These are phyloP conservation scores for Dunaliella sp. DNA, from an alignment of 139 green algal species.

Conservation along the genomic window DNA sequence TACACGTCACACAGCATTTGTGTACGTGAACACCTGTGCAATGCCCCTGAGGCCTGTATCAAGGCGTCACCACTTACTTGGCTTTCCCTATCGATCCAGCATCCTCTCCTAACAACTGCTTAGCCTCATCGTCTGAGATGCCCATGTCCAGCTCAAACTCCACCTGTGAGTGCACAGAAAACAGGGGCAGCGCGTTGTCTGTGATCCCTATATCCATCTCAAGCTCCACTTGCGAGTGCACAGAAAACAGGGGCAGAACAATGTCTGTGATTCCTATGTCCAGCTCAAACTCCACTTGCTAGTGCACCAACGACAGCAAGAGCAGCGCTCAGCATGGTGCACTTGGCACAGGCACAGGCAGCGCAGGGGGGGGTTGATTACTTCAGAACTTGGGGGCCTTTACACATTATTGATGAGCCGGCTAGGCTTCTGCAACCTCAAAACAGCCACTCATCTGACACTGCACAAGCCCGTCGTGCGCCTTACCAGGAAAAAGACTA, in stretches of 20 bases:
- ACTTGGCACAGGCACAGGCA: too few relatives aligned
- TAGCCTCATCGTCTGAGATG: constrained; percentile 57
- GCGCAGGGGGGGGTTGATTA: too few relatives aligned
- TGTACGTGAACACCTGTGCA: too few relatives aligned
- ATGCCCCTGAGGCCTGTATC: too few relatives aligned
- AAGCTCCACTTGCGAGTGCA: constrained; percentile 60
- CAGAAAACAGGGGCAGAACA: not conserved
- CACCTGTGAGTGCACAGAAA: constrained; percentile 23
- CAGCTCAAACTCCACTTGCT: constrained; percentile 71
- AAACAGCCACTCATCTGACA: too few relatives aligned
- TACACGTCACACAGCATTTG: too few relatives aligned
- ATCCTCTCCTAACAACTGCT: constrained; percentile 41
- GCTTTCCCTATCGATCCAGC: constrained; percentile 12
- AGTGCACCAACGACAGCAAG: not conserved
- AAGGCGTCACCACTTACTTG: constrained; percentile 13
- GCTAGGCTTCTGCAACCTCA: too few relatives aligned
- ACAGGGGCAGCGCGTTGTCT: constrained; percentile 21
- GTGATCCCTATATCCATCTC: constrained; percentile 63
- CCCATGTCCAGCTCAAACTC: constrained; percentile 72
- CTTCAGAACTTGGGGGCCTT: too few relatives aligned
- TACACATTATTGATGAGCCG: too few relatives aligned
- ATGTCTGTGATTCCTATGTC: constrained; percentile 58
- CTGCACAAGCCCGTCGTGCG: too few relatives aligned
- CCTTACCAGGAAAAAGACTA: too few relatives aligned
- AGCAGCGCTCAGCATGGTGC: too few relatives aligned